Base-by-base conservation (phyloP, 805 yeast species). In the Dipodascopsis uninucleata region DNA sequence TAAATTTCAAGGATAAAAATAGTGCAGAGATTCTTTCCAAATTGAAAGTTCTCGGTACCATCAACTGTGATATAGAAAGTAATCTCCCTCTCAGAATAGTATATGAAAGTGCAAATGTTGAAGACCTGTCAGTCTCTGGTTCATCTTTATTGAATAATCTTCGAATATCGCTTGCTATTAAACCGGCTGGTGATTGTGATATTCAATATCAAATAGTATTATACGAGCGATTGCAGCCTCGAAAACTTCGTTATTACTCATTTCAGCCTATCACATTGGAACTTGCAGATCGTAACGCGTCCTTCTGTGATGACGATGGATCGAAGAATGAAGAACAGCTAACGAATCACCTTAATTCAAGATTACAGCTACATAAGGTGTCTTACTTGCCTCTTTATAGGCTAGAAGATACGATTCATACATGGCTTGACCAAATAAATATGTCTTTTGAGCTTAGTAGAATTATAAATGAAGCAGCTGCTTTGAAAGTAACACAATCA, bases 161-260 rank as follows among this genome's bases (percentile, higher is more conserved):
- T 12, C 16, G 24, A n/a, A 9, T 21, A 42, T 16, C 14, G 36
- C 25, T 29, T 24, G n/a, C 14, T 41, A n/a, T n/a, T n/a, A n/a
- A n/a, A n/a, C n/a, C n/a, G n/a, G n/a, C n/a, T n/a, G n/a, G n/a
- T n/a, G 22, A 6, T 7, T 42, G 33, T 17, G 17, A 14, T 9
- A 17, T 26, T 24, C 17, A 20, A 12, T 39, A 55, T 8, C 55
- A 60, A n/a, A 57, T 79, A 2, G 64, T 82, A 3, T 56, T 74
- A n/a, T 88, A 78, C 59, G 74, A 75, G 21, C 82, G 93, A 1
- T 97, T 97, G 0, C 73, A 75, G 34, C 77, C 82, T 16, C 71
- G 71, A 23, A 74, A 76, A 47, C 71, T 89, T 71, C 95, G 88
- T 54, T 86, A 84, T 61, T 82, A 78, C 53, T 81, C 96, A 0